Percentiles rank a stretch among this genome's conserved stretches.
These are phyloP conservation scores for Rheum nobile DNA, from an alignment of 148 eudicot genomes.

Conservation along the genomic window DNA sequence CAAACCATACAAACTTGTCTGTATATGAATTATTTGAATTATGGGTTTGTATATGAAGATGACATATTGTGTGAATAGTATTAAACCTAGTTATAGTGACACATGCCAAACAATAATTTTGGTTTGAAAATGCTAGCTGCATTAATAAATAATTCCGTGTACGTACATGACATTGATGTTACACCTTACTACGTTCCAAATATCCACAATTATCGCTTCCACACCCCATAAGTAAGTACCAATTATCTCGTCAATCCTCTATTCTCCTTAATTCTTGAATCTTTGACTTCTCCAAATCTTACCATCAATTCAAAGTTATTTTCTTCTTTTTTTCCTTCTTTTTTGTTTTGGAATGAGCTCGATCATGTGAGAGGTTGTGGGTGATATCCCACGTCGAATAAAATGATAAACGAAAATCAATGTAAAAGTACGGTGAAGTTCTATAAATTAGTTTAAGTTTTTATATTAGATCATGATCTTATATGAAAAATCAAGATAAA, in stretches of 20 bases:
- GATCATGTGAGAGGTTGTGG: too few relatives aligned
- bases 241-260: background rate
- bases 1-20: background rate
- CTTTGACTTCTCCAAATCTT: background rate
- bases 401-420: too few relatives aligned
- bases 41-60: background rate
- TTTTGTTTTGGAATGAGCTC: too few relatives aligned
- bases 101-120: constrained; percentile 5
- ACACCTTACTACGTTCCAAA: background rate
- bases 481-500: too few relatives aligned
- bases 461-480: too few relatives aligned
- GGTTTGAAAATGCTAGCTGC: background rate
- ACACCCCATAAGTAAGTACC: background rate
- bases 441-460: too few relatives aligned
- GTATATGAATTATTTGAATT: background rate
- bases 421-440: too few relatives aligned
- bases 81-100: constrained; percentile 8
- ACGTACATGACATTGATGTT: background rate
- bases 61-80: background rate
- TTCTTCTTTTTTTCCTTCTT: too few relatives aligned
- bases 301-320: background rate
- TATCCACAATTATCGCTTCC: background rate
- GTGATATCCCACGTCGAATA: too few relatives aligned
- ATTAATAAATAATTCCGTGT: background rate
- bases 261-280: background rate